phyloP scores from a whole-genome alignment of 1,284 basidiomycete species.

The Sanghuangporus weigelae region DNA sequence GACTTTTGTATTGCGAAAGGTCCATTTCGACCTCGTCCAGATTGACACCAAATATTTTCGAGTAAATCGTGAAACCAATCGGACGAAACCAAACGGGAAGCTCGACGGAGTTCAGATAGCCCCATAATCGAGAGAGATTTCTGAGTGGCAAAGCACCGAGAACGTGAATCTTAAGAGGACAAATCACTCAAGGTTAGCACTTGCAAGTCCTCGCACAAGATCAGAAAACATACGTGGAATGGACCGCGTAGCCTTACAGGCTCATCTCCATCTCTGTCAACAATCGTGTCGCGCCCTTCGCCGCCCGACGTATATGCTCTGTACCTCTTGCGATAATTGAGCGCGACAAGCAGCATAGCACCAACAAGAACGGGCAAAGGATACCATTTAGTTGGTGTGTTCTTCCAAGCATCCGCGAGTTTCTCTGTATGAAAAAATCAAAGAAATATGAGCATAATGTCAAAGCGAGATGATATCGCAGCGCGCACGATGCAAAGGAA shows the following conservation, averaged over 20 bases:
- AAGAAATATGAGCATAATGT: neutral
- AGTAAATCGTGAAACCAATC: constrained; percentile 82
- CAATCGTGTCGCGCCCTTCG: constrained; percentile 46
- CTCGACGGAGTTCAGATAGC: constrained; percentile 88
- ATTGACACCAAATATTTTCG: constrained; percentile 88
- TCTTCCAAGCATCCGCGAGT: constrained; percentile 70
- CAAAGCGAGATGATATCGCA: neutral
- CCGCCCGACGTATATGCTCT: constrained; percentile 27
- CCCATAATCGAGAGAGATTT: constrained; percentile 93
- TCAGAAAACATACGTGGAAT: constrained; percentile 74
- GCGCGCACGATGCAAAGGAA: constrained; percentile 12
- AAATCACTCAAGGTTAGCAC: neutral
- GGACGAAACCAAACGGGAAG: constrained; percentile 95
- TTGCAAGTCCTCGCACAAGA: neutral
- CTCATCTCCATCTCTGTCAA: constrained; percentile 69
- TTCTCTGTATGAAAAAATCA: constrained; percentile 30
- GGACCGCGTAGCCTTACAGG: constrained; percentile 81
- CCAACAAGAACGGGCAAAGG: constrained; percentile 92
- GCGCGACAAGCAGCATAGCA: constrained; percentile 77
- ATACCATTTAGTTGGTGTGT: constrained; percentile 93
- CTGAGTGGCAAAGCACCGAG: constrained; percentile 92
- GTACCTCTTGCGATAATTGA: constrained; percentile 72
- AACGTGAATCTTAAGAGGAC: constrained; percentile 76
- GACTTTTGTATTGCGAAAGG: constrained; percentile 71
- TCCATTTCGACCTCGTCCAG: constrained; percentile 89